A percentile compares a stretch with the other conserved stretches of the same genome.
These are phyloP conservation scores for Rhizophora apiculata DNA, from an alignment of 345 rosid genomes.

Conservation along the genomic window DNA sequence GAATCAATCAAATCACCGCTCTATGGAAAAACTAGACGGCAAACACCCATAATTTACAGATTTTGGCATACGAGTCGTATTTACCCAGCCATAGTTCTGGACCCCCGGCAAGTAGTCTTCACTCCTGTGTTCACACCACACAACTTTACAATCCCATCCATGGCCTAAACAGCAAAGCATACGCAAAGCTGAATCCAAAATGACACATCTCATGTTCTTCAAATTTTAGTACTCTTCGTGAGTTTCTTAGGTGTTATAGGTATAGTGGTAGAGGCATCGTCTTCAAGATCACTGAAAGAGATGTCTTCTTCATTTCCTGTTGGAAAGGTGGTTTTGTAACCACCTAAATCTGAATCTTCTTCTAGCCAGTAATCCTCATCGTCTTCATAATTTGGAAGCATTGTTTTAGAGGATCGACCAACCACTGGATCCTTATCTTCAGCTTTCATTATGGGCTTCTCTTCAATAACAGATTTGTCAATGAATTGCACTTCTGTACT, in stretches of 20 bases:
- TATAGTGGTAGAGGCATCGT: slow-evolving; percentile 14
- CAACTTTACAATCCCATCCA: neutral
- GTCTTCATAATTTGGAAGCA: slow-evolving; percentile 19
- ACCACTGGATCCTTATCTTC: slow-evolving; percentile 31
- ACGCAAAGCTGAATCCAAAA: slow-evolving; percentile 10
- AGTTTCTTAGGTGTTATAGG: slow-evolving; percentile 36
- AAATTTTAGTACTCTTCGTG: slow-evolving; percentile 17
- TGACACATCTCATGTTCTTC: slow-evolving; percentile 9
- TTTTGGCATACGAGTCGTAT: neutral
- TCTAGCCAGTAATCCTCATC: slow-evolving; percentile 30
- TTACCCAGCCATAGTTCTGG: neutral
- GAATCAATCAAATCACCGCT: slow-evolving; percentile 22
- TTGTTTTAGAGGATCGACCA: slow-evolving; percentile 20
- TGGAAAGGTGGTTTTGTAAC: slow-evolving; percentile 22
- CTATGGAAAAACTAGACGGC: slow-evolving; percentile 17
- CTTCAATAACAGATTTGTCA: slow-evolving; percentile 26
- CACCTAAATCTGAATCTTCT: slow-evolving; percentile 26
- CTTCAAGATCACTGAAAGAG: slow-evolving; percentile 36
- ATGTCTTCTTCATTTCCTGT: slow-evolving; percentile 28
- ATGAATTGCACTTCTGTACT: slow-evolving; percentile 18
- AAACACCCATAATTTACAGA: slow-evolving; percentile 28
- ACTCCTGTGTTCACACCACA: neutral
- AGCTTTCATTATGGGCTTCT: slow-evolving; percentile 21
- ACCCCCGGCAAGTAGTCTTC: slow-evolving; percentile 4
- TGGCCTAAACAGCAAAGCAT: slow-evolving; percentile 24